Evolutionary conservation across 495 filamentous ascomycete species (phyloP), one percentile per base, ranked within the genome.

Genomic region (Xylaria venustula): DNA sequence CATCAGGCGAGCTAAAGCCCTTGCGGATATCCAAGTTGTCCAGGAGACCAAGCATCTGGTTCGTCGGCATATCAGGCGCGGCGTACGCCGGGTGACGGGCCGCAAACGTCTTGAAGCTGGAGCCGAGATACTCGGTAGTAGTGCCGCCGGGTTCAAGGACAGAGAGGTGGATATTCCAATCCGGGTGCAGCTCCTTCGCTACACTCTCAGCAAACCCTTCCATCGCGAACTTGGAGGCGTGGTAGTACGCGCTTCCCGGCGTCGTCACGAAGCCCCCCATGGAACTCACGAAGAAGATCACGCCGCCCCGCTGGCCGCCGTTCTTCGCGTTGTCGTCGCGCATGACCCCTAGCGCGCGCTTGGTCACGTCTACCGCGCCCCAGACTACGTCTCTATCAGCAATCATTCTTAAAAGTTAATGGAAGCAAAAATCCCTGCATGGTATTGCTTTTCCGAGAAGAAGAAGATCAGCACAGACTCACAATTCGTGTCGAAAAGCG

Each of bases 151-250:
- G 81, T 70, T 83, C 79, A 47, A 82, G 62, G 20, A 73, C 71
- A 45, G 69, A 75, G 47, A 84, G 66, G 61, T 78, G 75, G 30
- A 82, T 73, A 44, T 75, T 75, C 84, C 85, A 87, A n/a, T 74
- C 76, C 1, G 79, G 76, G 37, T 72, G 58, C 26, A 86, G 66
- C 65, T 87, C 84, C 59, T 77, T 73, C 0, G 73, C 72, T 25
- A 86, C 67, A 7, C 77, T 73, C 61, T 86, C 81, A 6, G 83
- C 84, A 67, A 81, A 84, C 7, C 83, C 83, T 58, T 83, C 82
- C 8, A 85, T 67, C 17, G 80, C 81, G 63, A 82, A 84, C 67
- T 84, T 85, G 51, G 69, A 73, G 9, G 82, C 81, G 69, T 82
- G 80, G 64, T 85, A 86, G 63, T 77, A 83, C 2, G 79, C 72